Evolutionary conservation across 2,329 filamentous ascomycete species (phyloP).

Genomic region (Phialemoniopsis sp.): DNA sequence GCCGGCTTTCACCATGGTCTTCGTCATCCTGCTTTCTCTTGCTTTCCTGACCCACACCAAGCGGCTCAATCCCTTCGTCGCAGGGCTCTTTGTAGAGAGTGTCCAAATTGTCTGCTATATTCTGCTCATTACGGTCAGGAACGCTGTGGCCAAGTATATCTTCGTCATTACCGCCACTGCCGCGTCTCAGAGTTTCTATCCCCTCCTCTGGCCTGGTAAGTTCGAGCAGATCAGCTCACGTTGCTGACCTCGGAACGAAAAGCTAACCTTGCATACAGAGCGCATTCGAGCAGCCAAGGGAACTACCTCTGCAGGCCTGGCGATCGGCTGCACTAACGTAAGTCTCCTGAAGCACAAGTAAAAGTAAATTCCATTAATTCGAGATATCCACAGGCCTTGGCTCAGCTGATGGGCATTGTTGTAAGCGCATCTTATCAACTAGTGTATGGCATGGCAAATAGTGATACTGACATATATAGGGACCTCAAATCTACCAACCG

Average conservation of each 20-base stretch:
- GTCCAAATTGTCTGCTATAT: conserved; percentile 31
- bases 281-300: conserved; percentile 30
- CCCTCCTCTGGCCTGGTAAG: conserved; percentile 30
- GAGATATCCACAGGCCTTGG: too few relatives aligned
- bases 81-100: conserved; percentile 20
- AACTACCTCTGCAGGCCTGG: conserved; percentile 29
- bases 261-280: conserved; percentile 13
- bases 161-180: conserved; percentile 33
- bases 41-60: conserved; percentile 14
- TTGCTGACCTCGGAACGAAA: not conserved
- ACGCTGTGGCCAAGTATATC: conserved; percentile 28
- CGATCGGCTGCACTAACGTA: conserved; percentile 29
- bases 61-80: conserved; percentile 15
- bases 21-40: conserved; percentile 16
- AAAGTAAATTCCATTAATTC: too few relatives aligned
- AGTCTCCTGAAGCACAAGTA: not conserved
- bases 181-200: conserved; percentile 29
- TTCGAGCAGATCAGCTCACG: not conserved
- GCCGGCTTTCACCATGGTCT: conserved; percentile 16
- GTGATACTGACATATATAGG: conserved; percentile 7
- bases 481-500: conserved; percentile 32
- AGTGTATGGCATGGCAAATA: too few relatives aligned
- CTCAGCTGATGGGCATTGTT: too few relatives aligned
- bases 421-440: too few relatives aligned
- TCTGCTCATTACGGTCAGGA: conserved; percentile 28